These are phyloP conservation scores for Penicilliopsis zonata DNA, from an alignment of 495 filamentous ascomycete genomes.

Conservation along the genomic window DNA sequence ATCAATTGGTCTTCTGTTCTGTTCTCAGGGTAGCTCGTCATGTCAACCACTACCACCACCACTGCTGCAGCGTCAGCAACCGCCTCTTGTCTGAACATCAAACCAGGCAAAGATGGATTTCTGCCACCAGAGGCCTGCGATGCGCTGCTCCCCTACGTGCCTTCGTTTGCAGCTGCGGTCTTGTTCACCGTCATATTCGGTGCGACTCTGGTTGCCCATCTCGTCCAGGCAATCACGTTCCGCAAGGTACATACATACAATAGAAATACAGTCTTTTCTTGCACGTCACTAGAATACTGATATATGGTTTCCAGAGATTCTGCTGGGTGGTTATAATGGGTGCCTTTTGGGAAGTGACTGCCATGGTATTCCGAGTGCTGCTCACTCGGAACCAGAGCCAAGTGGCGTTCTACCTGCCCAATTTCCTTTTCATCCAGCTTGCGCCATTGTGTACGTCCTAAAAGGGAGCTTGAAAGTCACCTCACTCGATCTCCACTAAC, in stretches of 20 bases:
- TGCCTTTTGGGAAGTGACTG: slow-evolving; percentile 30
- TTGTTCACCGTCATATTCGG: slow-evolving; percentile 24
- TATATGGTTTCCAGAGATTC: slow-evolving; percentile 20
- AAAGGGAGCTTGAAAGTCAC: background rate
- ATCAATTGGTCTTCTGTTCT: background rate
- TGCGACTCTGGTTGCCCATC: slow-evolving; percentile 15
- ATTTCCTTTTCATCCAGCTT: slow-evolving; percentile 15
- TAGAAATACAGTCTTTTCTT: background rate
- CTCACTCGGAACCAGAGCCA: slow-evolving; percentile 13
- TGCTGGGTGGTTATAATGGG: slow-evolving; percentile 44
- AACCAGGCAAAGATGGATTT: slow-evolving; percentile 18
- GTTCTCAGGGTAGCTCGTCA: background rate
- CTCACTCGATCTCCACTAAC: slow-evolving; percentile 3
- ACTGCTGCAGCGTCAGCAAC: background rate
- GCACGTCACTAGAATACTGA: background rate
- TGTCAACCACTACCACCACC: background rate
- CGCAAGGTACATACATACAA: slow-evolving; percentile 10
- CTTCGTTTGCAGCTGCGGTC: slow-evolving; percentile 21
- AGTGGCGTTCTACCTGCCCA: slow-evolving; percentile 2
- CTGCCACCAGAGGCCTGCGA: slow-evolving; percentile 20
- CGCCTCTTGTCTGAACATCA: slow-evolving; percentile 10
- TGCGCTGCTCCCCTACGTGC: slow-evolving; percentile 14
- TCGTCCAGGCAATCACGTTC: slow-evolving; percentile 19
- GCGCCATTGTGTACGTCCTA: slow-evolving; percentile 15
- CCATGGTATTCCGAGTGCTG: slow-evolving; percentile 25